phyloP scores from a whole-genome alignment of 305 asterid species.

The Euphrasia arctica region DNA sequence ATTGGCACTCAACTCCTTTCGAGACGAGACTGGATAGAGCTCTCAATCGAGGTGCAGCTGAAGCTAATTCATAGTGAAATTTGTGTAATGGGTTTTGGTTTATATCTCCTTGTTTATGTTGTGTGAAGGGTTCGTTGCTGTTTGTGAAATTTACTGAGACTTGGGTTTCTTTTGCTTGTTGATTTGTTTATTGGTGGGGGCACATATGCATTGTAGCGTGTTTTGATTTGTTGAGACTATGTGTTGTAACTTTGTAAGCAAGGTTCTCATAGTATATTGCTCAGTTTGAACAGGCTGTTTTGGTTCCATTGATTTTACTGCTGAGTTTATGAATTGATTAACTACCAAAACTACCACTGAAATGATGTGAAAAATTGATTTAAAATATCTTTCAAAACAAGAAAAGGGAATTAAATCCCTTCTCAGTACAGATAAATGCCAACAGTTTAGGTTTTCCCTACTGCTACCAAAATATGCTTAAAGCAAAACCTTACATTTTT shows the following conservation, averaged over 20 bases:
- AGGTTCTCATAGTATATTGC: not conserved
- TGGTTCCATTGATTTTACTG: not conserved
- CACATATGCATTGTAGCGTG: not conserved
- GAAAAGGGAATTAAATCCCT: not conserved
- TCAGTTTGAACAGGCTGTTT: not conserved
- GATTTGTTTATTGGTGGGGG: constrained; percentile 15
- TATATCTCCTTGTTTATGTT: constrained; percentile 1
- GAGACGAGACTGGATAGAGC: constrained; percentile 85
- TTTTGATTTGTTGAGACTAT: not conserved
- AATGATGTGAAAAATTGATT: not conserved
- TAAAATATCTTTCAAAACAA: not conserved
- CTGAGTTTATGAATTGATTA: not conserved
- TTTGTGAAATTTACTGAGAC: constrained; percentile 30
- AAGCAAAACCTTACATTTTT: not conserved
- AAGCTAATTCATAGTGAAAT: constrained; percentile 32
- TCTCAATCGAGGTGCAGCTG: constrained; percentile 46
- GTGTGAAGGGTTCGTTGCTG: constrained; percentile 21
- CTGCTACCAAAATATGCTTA: not conserved
- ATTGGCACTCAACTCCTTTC: constrained; percentile 86
- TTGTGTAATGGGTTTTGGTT: constrained; percentile 19
- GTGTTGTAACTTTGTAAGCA: too few species aligned
- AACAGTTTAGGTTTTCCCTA: not conserved
- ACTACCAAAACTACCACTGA: not conserved
- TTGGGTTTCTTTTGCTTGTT: constrained; percentile 29
- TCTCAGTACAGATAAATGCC: not conserved